phyloP scores from a whole-genome alignment of 2,329 filamentous ascomycete genomes.

The Cercospora sp. region DNA sequence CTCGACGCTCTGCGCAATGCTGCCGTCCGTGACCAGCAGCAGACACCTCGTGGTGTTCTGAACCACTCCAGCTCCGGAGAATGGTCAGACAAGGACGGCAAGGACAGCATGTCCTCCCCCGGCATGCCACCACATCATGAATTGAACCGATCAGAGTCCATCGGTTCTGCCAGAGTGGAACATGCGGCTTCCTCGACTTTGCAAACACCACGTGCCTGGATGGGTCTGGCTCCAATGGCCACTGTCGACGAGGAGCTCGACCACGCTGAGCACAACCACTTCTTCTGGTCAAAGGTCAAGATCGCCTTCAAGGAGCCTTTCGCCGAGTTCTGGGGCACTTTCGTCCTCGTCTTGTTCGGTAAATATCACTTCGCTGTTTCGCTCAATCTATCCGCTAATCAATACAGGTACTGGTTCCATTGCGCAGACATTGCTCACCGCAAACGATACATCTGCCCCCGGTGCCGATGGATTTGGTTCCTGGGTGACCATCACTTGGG shows the following conservation, averaged over 20 bases:
- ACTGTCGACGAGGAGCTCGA: conserved; percentile 47
- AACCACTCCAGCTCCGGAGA: conserved; percentile 21
- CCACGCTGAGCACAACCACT: conserved; percentile 38
- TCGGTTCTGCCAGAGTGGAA: not conserved
- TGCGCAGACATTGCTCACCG: conserved; percentile 47
- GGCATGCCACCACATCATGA: conserved; percentile 8
- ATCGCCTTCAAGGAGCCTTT: conserved; percentile 47
- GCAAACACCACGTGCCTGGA: conserved; percentile 23
- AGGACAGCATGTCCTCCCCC: conserved; percentile 19
- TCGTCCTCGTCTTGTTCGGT: conserved; percentile 47
- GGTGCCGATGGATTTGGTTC: conserved; percentile 46
- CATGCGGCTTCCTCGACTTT: conserved; percentile 7
- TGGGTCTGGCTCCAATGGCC: conserved; percentile 46
- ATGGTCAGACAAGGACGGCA: conserved; percentile 21
- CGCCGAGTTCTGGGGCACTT: conserved; percentile 48
- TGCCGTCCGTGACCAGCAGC: conserved; percentile 8
- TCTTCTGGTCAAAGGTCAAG: conserved; percentile 47
- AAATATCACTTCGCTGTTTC: not conserved
- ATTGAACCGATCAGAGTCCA: not conserved
- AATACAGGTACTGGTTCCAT: conserved; percentile 44
- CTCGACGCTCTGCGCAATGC: conserved; percentile 18
- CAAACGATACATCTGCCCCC: conserved; percentile 42
- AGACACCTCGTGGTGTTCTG: not conserved
- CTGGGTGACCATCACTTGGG: conserved; percentile 49
- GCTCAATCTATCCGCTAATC: not conserved